These are phyloP conservation scores for Chionographis japonica DNA, from an alignment of 106 monocot species.

Conservation along the genomic window DNA sequence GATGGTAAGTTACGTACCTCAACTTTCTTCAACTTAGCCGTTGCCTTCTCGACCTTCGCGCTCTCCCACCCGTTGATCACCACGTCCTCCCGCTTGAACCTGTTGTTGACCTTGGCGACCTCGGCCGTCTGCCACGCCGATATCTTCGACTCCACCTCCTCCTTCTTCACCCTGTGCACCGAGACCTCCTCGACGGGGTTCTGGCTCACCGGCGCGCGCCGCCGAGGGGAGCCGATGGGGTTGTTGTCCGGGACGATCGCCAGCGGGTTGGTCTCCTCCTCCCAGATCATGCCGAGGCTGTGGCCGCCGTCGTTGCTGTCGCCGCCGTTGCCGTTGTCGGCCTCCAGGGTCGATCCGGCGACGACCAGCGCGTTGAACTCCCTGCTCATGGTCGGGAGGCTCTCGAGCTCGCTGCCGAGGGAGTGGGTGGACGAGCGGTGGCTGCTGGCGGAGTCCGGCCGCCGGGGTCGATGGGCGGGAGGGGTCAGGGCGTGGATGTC, in stretches of 20 bases:
- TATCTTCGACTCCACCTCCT: constrained; percentile 80
- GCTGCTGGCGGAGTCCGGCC: constrained; percentile 17
- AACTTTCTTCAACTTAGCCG: constrained; percentile 52
- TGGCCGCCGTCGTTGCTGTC: background rate
- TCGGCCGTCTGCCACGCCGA: constrained; percentile 78
- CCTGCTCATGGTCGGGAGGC: constrained; percentile 57
- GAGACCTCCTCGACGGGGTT: constrained; percentile 23
- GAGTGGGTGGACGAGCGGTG: constrained; percentile 28
- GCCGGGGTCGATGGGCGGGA: background rate
- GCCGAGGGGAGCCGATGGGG: constrained; percentile 51
- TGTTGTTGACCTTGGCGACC: constrained; percentile 82
- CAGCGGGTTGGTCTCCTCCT: constrained; percentile 82
- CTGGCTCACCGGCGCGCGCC: background rate
- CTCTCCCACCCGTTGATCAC: constrained; percentile 79
- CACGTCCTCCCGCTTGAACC: constrained; percentile 78
- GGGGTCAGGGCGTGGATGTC: constrained; percentile 73
- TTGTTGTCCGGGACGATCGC: constrained; percentile 71
- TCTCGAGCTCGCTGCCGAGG: constrained; percentile 33
- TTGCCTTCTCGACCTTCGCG: constrained; percentile 69
- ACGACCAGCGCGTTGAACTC: constrained; percentile 80
- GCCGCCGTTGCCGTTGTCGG: background rate
- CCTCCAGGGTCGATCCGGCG: constrained; percentile 52
- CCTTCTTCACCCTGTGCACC: constrained; percentile 64
- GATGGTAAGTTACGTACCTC: constrained; percentile 35
- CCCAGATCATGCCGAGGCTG: constrained; percentile 41